Percentiles rank a stretch among this genome's conserved stretches.
These are phyloP conservation scores for Stagonosporopsis cucurbitacearum DNA, from an alignment of 2,329 filamentous ascomycete species.

Conservation along the genomic window DNA sequence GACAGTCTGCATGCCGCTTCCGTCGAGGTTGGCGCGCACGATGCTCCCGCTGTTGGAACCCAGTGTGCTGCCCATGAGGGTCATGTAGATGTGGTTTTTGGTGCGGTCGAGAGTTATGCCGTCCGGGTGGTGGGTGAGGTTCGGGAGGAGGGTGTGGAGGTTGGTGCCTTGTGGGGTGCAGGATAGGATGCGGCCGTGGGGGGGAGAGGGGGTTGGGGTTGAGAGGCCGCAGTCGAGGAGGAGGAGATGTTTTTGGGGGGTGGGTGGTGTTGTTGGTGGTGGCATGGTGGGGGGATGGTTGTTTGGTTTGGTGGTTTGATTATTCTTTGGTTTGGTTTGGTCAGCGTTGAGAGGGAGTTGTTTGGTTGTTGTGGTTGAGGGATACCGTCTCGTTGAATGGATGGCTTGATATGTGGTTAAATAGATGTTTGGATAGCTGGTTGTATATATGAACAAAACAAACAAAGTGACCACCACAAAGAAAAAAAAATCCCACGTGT, in stretches of 20 bases:
- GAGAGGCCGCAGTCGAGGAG: conserved; percentile 14
- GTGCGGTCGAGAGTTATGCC: conserved; percentile 37
- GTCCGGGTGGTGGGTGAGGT: conserved; percentile 28
- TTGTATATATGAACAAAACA: too few relatives aligned
- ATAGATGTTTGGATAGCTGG: too few relatives aligned
- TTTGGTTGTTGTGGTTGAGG: too few relatives aligned
- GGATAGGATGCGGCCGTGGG: conserved; percentile 10
- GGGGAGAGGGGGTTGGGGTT: not conserved
- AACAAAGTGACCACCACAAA: too few relatives aligned
- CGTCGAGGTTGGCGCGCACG: conserved; percentile 57
- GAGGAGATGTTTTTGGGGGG: conserved; percentile 2
- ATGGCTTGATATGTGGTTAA: too few relatives aligned
- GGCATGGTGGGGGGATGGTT: conserved; percentile 6
- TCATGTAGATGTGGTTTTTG: conserved; percentile 40
- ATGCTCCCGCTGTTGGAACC: conserved; percentile 52
- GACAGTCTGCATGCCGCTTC: conserved; percentile 53
- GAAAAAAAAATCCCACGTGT: too few relatives aligned
- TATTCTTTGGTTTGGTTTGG: too few relatives aligned
- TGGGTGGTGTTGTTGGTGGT: conserved; percentile 8
- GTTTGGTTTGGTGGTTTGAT: too few relatives aligned
- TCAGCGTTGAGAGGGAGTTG: not conserved
- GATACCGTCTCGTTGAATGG: too few relatives aligned
- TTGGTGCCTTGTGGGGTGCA: not conserved
- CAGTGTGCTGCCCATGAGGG: conserved; percentile 30
- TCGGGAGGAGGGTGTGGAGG: conserved; percentile 7